Base-by-base conservation (phyloP, 495 filamentous ascomycete genomes). In the Penicillium chermesinum region DNA sequence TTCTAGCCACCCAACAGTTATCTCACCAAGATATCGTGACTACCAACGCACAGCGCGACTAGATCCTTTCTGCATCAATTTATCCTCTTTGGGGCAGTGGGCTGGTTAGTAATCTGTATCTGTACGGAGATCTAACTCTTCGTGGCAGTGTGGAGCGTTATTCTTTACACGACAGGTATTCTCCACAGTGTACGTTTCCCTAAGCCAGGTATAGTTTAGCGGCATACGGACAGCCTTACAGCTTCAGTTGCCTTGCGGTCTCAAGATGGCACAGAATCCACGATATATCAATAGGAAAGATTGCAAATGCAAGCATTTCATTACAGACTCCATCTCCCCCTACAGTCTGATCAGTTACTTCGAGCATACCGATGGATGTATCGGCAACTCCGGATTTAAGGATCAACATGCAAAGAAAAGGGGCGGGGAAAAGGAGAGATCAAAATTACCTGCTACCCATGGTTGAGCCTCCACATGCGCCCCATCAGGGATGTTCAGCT, bases 391-490 rank as follows among this genome's bases (percentile, higher is more conserved):
- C n/a, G n/a, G n/a, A n/a, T n/a, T 30, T 5, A 10, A 30, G 10
- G 25, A 30, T 7, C 10, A 18, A 38, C 14, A 30, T 46, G 35
- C 41, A 48, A 52, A 34, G 49, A 55, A 58, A 58, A 58, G 54
- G 59, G 49, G 56, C 45, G 53, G 59, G 51, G 51, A 55, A 63
- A 37, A 52, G 49, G 39, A 40, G 49, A 43, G 39, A 19, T 27
- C 53, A 53, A 50, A 53, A 55, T 50, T 46, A 49, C 45, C 34
- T 40, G 8, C 27, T 43, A 42, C 38, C 59, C 59, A 63, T 57
- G 59, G 59, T 55, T 63, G 54, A 61, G 60, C 57, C 60, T 63
- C 60, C 54, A 43, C 54, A 37, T 37, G 38, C 53, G 44, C 46
- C 44, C 32, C 49, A 22, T 33, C 47, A 35, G 37, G 33, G 42